These are phyloP conservation scores for Zymoseptoria passerinii DNA, from an alignment of 2,329 filamentous ascomycete species.

Conservation along the genomic window DNA sequence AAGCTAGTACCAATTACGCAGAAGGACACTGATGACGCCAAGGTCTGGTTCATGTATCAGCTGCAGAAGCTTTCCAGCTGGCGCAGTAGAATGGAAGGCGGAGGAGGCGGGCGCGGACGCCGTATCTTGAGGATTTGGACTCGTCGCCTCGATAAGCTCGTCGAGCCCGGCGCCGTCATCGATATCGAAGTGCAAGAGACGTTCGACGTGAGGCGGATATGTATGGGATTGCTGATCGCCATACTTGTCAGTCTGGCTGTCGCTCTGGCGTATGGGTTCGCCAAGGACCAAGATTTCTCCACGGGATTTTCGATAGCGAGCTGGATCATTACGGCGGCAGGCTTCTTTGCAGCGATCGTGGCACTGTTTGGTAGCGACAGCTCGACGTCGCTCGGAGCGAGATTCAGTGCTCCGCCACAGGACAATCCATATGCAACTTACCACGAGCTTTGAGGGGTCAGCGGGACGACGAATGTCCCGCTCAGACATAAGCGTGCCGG, in stretches of 20 bases:
- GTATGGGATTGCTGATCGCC: constrained; percentile 11
- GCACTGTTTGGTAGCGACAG: not conserved
- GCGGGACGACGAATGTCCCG: too few relatives aligned
- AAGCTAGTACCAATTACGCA: constrained; percentile 6
- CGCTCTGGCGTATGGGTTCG: constrained; percentile 14
- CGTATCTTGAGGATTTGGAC: constrained; percentile 4
- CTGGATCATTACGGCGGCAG: constrained; percentile 15
- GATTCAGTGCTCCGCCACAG: not conserved
- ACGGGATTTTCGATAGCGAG: constrained; percentile 16
- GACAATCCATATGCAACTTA: not conserved
- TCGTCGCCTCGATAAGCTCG: constrained; percentile 5
- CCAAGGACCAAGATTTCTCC: constrained; percentile 11
- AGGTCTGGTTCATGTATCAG: constrained; percentile 12
- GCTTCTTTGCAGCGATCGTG: constrained; percentile 15
- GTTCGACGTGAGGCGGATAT: constrained; percentile 14
- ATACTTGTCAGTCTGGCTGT: constrained; percentile 9
- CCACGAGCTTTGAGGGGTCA: too few relatives aligned
- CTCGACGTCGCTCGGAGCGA: not conserved
- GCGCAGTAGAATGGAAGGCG: not conserved
- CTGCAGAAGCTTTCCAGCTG: constrained; percentile 3
- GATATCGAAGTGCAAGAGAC: constrained; percentile 15
- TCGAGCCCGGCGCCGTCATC: constrained; percentile 12
- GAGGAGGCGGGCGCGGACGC: not conserved
- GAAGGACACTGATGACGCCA: constrained; percentile 6
- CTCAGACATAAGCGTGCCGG: too few relatives aligned